phyloP scores from a whole-genome alignment of 345 rosid species.

The Syzygium jambos region DNA sequence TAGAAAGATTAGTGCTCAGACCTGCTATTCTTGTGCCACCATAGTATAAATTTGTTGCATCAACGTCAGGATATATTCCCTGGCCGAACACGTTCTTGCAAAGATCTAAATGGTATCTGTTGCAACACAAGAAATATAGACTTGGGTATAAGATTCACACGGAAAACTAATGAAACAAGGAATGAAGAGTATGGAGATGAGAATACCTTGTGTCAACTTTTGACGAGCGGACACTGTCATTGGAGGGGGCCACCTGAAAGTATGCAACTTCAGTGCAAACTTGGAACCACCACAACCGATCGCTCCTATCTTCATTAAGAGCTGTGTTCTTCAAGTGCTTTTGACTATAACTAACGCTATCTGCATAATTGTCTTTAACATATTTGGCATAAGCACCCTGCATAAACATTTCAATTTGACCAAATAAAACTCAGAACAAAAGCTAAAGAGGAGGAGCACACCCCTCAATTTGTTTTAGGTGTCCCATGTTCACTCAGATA shows the following conservation, averaged over 20 bases:
- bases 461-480: neutral
- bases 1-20: slow-evolving; percentile 15
- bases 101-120: slow-evolving; percentile 78
- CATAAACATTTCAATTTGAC: slow-evolving; percentile 3
- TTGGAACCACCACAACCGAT: slow-evolving; percentile 93
- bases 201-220: slow-evolving; percentile 63
- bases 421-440: neutral
- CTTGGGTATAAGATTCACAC: neutral
- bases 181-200: neutral
- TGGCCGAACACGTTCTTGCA: slow-evolving; percentile 72
- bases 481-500: neutral
- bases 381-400: slow-evolving; percentile 70
- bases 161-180: neutral
- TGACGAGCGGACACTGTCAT: slow-evolving; percentile 79
- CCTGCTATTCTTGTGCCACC: slow-evolving; percentile 80
- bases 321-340: slow-evolving; percentile 42
- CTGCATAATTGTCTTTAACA: slow-evolving; percentile 48
- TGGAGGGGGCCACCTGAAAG: slow-evolving; percentile 82
- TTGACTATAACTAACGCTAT: slow-evolving; percentile 48
- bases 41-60: slow-evolving; percentile 65
- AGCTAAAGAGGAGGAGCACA: rapidly evolving
- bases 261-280: slow-evolving; percentile 88
- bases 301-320: slow-evolving; percentile 27
- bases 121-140: neutral
- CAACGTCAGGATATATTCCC: slow-evolving; percentile 64